Conservation (phyloP, 768 basidiomycete genomes). For the Boletales sp. region DNA sequence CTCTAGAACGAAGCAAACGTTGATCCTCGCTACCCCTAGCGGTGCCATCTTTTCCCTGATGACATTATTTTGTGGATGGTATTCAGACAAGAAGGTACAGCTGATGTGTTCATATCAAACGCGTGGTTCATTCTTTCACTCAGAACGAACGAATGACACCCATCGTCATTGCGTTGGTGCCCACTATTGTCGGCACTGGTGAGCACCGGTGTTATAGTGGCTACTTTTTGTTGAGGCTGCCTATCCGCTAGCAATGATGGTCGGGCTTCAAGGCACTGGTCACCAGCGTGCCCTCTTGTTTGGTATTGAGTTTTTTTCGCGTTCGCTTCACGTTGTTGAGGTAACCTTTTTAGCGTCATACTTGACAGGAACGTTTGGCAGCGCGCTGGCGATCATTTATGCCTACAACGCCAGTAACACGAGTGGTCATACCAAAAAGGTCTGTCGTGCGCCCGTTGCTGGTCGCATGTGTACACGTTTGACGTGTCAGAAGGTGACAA, state of each 20-base stretch:
- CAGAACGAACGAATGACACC: constrained; percentile 60
- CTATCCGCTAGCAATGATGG: constrained; percentile 39
- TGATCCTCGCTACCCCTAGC: constrained; percentile 56
- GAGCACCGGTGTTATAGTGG: constrained; percentile 2
- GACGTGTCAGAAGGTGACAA: constrained; percentile 38
- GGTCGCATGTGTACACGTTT: background rate
- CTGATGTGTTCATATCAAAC: background rate
- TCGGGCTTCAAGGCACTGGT: constrained; percentile 47
- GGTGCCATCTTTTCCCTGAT: constrained; percentile 37
- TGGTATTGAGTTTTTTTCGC: constrained; percentile 31
- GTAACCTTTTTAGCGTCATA: constrained; percentile 38
- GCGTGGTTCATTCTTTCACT: background rate
- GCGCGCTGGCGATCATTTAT: constrained; percentile 55
- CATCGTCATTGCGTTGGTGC: constrained; percentile 53
- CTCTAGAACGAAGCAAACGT: constrained; percentile 53
- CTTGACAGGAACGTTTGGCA: constrained; percentile 54
- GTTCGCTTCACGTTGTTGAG: background rate
- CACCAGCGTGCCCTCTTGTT: constrained; percentile 54
- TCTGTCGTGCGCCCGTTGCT: constrained; percentile 1
- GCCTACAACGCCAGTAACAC: constrained; percentile 66
- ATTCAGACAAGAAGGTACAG: constrained; percentile 58
- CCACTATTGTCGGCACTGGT: constrained; percentile 58
- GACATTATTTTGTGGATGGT: constrained; percentile 56
- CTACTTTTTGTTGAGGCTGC: background rate
- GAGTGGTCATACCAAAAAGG: constrained; percentile 64